phyloP scores from a whole-genome alignment of 148 eudicot species.

The Rhododendron molle region DNA sequence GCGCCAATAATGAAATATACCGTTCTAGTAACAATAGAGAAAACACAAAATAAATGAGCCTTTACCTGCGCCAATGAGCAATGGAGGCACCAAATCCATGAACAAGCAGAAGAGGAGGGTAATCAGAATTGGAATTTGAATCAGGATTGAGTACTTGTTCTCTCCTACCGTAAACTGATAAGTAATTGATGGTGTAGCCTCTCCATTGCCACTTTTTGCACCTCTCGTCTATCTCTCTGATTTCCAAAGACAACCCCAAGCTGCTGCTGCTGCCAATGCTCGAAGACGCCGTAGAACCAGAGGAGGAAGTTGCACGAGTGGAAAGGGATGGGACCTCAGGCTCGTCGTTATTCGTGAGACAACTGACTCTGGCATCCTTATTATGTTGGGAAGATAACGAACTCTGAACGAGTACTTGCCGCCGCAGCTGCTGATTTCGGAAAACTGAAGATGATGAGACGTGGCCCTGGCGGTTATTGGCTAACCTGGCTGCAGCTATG shows the following conservation, averaged over 20 bases:
- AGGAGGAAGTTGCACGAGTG: neutral
- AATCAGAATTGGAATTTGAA: neutral
- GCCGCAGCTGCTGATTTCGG: neutral
- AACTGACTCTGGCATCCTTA: neutral
- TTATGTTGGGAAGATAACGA: neutral
- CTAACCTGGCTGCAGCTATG: neutral
- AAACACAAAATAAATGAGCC: neutral
- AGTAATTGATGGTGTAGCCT: constrained; percentile 59
- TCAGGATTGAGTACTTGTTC: neutral
- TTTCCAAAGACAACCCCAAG: constrained; percentile 30
- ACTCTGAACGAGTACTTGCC: neutral
- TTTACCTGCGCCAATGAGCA: constrained; percentile 90
- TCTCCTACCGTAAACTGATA: constrained; percentile 29
- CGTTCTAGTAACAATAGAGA: neutral
- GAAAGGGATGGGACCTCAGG: neutral
- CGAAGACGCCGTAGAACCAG: neutral
- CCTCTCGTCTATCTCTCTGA: constrained; percentile 46
- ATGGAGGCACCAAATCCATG: constrained; percentile 96
- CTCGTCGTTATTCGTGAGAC: neutral
- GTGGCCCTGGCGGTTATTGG: neutral
- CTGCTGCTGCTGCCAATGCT: constrained; percentile 2
- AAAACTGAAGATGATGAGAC: neutral
- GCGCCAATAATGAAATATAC: neutral
- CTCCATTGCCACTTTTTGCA: constrained; percentile 68
- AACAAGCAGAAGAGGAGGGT: constrained; percentile 70